Conservation (phyloP, 2,329 filamentous ascomycete genomes). For the Spiromastix sp. region DNA sequence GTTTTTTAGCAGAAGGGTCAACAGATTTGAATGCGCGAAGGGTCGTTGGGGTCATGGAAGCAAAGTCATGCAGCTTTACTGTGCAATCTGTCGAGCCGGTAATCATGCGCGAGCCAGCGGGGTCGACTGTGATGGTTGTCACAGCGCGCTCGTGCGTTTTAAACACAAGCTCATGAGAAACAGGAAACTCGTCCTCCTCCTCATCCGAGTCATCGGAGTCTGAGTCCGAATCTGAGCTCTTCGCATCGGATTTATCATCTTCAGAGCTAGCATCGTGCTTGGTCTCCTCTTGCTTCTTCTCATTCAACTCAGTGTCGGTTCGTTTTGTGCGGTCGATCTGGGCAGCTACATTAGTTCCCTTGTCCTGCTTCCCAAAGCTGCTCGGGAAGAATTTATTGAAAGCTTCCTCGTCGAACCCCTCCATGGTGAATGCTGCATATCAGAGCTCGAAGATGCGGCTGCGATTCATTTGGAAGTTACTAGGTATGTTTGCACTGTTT, state of each 20-base stretch:
- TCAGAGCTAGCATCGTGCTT: slow-evolving; percentile 32
- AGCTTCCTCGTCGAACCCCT: slow-evolving; percentile 35
- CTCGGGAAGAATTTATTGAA: slow-evolving; percentile 58
- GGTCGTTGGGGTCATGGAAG: slow-evolving; percentile 89
- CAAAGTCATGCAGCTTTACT: slow-evolving; percentile 88
- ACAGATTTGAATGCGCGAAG: slow-evolving; percentile 87
- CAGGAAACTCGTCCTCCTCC: slow-evolving; percentile 78
- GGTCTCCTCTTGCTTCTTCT: slow-evolving; percentile 12
- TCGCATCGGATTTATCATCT: no score
- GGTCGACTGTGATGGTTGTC: slow-evolving; percentile 74
- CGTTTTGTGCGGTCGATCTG: slow-evolving; percentile 75
- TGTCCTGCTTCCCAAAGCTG: slow-evolving; percentile 74
- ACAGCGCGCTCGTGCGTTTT: slow-evolving; percentile 87
- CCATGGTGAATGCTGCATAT: slow-evolving; percentile 24
- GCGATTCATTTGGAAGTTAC: no score
- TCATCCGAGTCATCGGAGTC: slow-evolving; percentile 53
- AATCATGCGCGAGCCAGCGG: slow-evolving; percentile 71
- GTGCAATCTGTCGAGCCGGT: slow-evolving; percentile 89
- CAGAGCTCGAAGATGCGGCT: no score
- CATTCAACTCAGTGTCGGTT: slow-evolving; percentile 27
- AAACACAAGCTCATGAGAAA: slow-evolving; percentile 84
- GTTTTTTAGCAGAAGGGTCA: slow-evolving; percentile 72
- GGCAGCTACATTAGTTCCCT: slow-evolving; percentile 60
- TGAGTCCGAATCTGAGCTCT: slow-evolving; percentile 37
- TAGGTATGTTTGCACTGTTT: no score